Conservation (phyloP, 352 stramenopile genomes). For the Pythium guiyangense region DNA sequence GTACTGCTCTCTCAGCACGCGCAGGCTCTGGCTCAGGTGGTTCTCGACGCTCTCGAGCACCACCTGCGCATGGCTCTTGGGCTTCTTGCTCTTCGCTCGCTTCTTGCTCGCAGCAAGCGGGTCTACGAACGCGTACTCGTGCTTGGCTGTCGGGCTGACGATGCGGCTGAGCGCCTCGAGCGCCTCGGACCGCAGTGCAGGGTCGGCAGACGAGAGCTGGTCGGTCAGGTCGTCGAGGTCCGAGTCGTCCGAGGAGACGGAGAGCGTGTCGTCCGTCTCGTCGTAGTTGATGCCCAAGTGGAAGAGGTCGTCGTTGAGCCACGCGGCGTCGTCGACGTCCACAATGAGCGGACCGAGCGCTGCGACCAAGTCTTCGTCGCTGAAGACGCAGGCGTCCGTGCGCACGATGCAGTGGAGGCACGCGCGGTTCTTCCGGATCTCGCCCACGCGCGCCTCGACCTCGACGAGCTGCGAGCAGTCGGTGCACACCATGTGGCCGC, state of each 20-base stretch:
- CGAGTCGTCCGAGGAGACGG: slow-evolving; percentile 4
- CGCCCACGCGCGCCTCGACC: slow-evolving; percentile 32
- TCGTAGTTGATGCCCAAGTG: slow-evolving; percentile 12
- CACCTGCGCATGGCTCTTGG: slow-evolving; percentile 15
- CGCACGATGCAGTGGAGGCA: slow-evolving; percentile 41
- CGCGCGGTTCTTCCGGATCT: slow-evolving; percentile 34
- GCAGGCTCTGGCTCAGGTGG: slow-evolving; percentile 28
- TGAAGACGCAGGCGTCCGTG: slow-evolving; percentile 38
- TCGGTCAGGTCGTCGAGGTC: slow-evolving; percentile 23
- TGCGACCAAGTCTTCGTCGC: slow-evolving; percentile 39
- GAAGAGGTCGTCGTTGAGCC: slow-evolving; percentile 23
- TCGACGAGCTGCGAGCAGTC: slow-evolving; percentile 43
- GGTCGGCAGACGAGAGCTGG: slow-evolving; percentile 38
- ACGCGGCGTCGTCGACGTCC: slow-evolving; percentile 30
- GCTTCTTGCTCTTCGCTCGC: slow-evolving; percentile 22
- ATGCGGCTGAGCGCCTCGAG: slow-evolving; percentile 44
- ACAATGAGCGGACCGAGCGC: slow-evolving; percentile 43
- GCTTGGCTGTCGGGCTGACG: slow-evolving; percentile 18
- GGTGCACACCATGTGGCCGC: slow-evolving; percentile 34
- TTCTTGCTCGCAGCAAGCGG: neutral
- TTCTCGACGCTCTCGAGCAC: slow-evolving; percentile 36
- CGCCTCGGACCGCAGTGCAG: slow-evolving; percentile 27
- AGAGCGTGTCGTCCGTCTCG: slow-evolving; percentile 24
- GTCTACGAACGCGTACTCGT: slow-evolving; percentile 8
- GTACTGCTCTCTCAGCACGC: slow-evolving; percentile 14